Conservation (phyloP, 805 yeast species). For the Saccharomycopsis sp. region DNA sequence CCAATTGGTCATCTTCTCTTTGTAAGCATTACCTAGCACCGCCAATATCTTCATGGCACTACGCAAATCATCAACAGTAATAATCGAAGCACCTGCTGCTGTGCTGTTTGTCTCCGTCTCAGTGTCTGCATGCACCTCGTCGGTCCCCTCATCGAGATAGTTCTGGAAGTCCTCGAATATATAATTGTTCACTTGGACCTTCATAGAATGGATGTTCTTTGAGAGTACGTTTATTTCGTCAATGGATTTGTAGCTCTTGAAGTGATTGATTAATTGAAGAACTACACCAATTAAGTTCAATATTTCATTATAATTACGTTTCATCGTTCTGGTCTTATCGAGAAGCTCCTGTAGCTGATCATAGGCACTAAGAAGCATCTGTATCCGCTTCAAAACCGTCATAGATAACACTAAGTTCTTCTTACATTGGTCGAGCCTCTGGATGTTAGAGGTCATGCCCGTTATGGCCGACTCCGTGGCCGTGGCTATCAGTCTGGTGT, state of each 20-base stretch:
- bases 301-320: slow-evolving; percentile 44
- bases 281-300: slow-evolving; percentile 62
- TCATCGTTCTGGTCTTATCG: slow-evolving; percentile 29
- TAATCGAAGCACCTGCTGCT: slow-evolving; percentile 24
- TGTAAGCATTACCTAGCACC: slow-evolving; percentile 48
- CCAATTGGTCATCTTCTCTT: slow-evolving; percentile 62
- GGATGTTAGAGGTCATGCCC: slow-evolving; percentile 69
- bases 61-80: slow-evolving; percentile 30
- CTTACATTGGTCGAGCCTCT: slow-evolving; percentile 73
- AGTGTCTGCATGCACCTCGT: slow-evolving; percentile 25
- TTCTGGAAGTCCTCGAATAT: slow-evolving; percentile 68
- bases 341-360: slow-evolving; percentile 45
- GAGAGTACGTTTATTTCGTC: slow-evolving; percentile 68
- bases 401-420: slow-evolving; percentile 76
- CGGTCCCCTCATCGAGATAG: slow-evolving; percentile 33
- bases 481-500: slow-evolving; percentile 42
- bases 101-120: slow-evolving; percentile 23
- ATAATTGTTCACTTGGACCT: slow-evolving; percentile 57
- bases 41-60: slow-evolving; percentile 75
- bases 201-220: slow-evolving; percentile 51
- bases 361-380: slow-evolving; percentile 75
- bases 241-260: slow-evolving; percentile 75
- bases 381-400: slow-evolving; percentile 80
- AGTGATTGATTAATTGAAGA: slow-evolving; percentile 61
- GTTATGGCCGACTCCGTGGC: slow-evolving; percentile 58